phyloP scores from a whole-genome alignment of 768 basidiomycete genomes.

The Suillus subalutaceus region DNA sequence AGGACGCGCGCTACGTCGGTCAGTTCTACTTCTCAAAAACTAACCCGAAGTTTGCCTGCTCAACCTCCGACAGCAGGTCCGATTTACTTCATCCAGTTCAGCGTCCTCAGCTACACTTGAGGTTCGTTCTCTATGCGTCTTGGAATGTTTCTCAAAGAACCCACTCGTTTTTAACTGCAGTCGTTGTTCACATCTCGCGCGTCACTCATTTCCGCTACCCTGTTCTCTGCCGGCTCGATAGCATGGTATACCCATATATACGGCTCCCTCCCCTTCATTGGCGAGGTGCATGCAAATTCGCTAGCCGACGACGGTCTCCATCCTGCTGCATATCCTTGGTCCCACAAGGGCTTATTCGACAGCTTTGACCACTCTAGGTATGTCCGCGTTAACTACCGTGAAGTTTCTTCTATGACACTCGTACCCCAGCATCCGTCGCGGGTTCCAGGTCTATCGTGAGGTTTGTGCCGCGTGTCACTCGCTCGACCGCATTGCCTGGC shows the following conservation, averaged over 20 bases:
- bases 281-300: conserved; percentile 91
- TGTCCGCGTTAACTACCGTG: conserved; percentile 31
- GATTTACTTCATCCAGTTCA: conserved; percentile 71
- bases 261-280: conserved; percentile 85
- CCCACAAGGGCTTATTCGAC: conserved; percentile 85
- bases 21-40: conserved; percentile 28
- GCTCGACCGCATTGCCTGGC: conserved; percentile 98
- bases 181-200: conserved; percentile 70
- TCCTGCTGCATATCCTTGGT: conserved; percentile 85
- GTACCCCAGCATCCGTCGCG: conserved; percentile 80
- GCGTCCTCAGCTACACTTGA: conserved; percentile 58
- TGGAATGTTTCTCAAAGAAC: background rate
- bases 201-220: conserved; percentile 73
- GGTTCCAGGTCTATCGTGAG: conserved; percentile 97
- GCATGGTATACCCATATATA: conserved; percentile 98
- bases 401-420: conserved; percentile 13
- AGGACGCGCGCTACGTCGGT: conserved; percentile 55
- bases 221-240: conserved; percentile 83
- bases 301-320: conserved; percentile 95
- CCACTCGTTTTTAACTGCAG: conserved; percentile 37
- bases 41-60: conserved; percentile 22
- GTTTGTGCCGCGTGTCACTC: conserved; percentile 99
- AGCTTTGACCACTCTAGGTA: conserved; percentile 97
- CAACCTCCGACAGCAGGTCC: conserved; percentile 48
- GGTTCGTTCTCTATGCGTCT: conserved; percentile 47